Evolutionary conservation across 139 green algal genomes (phyloP).

Genomic region (Deuterostichococcus epilithicus): DNA sequence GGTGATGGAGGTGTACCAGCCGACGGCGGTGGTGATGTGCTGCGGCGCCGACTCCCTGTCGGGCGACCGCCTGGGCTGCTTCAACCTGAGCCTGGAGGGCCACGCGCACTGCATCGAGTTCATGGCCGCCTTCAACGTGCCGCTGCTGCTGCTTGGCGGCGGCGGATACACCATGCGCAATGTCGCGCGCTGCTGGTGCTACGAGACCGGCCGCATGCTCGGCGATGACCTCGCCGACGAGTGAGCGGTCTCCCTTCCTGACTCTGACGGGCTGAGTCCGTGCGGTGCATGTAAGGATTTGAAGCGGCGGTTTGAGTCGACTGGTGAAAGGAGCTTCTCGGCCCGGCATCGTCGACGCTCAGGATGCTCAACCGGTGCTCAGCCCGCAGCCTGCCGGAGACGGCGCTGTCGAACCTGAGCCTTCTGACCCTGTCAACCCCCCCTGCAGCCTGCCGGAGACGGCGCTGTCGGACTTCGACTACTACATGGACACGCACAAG

Average conservation of each 20-base stretch:
- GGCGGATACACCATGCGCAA: slow-evolving; percentile 99
- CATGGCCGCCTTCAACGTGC: slow-evolving; percentile 86
- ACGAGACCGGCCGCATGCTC: slow-evolving; percentile 91
- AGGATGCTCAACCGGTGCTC: no score
- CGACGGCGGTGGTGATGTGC: slow-evolving; percentile 95
- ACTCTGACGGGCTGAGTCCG: background rate
- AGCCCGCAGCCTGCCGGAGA: slow-evolving; percentile 25
- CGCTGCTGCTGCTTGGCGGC: slow-evolving; percentile 92
- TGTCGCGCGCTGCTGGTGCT: slow-evolving; percentile 96
- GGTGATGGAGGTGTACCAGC: slow-evolving; percentile 97
- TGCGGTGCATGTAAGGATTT: background rate
- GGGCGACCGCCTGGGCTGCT: slow-evolving; percentile 96
- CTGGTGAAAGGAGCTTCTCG: background rate
- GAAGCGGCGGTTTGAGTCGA: background rate
- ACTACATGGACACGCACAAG: slow-evolving; percentile 84
- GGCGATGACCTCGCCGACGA: slow-evolving; percentile 78
- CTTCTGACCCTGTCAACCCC: no score
- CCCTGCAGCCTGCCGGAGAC: slow-evolving; percentile 36
- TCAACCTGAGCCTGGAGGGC: slow-evolving; percentile 93
- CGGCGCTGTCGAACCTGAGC: no score
- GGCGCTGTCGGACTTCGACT: slow-evolving; percentile 63
- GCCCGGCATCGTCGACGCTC: no score
- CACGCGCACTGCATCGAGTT: slow-evolving; percentile 96
- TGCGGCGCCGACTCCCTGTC: slow-evolving; percentile 91
- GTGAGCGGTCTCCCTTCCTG: slow-evolving; percentile 16